phyloP scores from a whole-genome alignment of 78 protist species.

The Dictyostelium intermedium region DNA sequence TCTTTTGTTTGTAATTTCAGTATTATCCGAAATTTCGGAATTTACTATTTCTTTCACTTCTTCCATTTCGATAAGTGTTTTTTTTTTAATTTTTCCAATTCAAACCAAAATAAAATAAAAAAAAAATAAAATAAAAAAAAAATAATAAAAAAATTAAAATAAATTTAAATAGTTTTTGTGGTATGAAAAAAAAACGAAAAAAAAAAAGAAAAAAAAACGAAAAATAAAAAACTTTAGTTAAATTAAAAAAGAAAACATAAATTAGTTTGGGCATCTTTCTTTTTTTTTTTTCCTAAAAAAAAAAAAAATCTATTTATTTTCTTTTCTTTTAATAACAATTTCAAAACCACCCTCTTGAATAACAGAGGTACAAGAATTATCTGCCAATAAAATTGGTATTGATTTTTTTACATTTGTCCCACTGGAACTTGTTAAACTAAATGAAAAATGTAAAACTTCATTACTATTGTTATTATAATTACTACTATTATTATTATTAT shows the following conservation, averaged over 20 bases:
- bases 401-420: neutral
- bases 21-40: neutral
- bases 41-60: neutral
- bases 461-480: neutral
- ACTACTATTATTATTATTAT: neutral
- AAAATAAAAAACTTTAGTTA: too few relatives aligned
- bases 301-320: neutral
- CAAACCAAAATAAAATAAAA: too few relatives aligned
- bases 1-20: neutral
- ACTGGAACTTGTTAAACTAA: neutral
- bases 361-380: neutral
- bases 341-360: neutral
- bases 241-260: too few relatives aligned
- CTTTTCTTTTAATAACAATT: neutral
- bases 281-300: too few relatives aligned
- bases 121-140: too few relatives aligned
- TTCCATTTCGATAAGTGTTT: too few relatives aligned
- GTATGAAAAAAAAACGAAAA: too few relatives aligned
- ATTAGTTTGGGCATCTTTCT: too few relatives aligned
- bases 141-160: too few relatives aligned
- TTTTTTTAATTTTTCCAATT: too few relatives aligned
- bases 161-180: too few relatives aligned
- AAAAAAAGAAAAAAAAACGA: too few relatives aligned
- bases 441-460: neutral
- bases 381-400: neutral